Conservation (phyloP, 805 yeast species). For the Saturnispora diversa region DNA sequence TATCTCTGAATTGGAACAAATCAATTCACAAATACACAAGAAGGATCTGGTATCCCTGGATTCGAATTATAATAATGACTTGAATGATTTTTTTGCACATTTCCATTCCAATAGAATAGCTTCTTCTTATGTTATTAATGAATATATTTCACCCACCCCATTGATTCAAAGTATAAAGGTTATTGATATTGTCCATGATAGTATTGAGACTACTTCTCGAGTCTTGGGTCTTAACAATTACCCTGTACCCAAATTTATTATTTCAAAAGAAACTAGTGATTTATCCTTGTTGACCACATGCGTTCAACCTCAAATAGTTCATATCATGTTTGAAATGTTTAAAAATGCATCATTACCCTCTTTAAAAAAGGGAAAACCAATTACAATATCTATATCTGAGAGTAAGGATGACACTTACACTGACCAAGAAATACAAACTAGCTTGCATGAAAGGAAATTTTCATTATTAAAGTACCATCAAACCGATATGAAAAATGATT, state of each 20-base stretch:
- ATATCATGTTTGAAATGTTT: constrained; percentile 27
- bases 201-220: constrained; percentile 20
- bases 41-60: constrained; percentile 19
- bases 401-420: constrained; percentile 5
- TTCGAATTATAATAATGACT: constrained; percentile 15
- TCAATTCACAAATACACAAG: constrained; percentile 9
- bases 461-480: neutral
- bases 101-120: constrained; percentile 23
- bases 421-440: neutral
- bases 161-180: constrained; percentile 16
- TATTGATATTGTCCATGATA: constrained; percentile 12
- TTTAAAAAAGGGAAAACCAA: constrained; percentile 17
- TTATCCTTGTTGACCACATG: constrained; percentile 15
- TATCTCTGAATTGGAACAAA: constrained; percentile 13
- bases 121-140: constrained; percentile 21
- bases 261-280: neutral
- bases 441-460: neutral
- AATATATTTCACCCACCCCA: constrained; percentile 17
- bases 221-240: constrained; percentile 24
- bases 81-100: constrained; percentile 20
- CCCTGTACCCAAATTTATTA: constrained; percentile 25
- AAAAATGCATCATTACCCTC: constrained; percentile 29
- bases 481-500: neutral
- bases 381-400: constrained; percentile 13
- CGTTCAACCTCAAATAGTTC: constrained; percentile 26